Evolutionary conservation across 2,329 filamentous ascomycete genomes (phyloP), one percentile per base, ranked within the genome.

Genomic region (Xylariaceae sp.): DNA sequence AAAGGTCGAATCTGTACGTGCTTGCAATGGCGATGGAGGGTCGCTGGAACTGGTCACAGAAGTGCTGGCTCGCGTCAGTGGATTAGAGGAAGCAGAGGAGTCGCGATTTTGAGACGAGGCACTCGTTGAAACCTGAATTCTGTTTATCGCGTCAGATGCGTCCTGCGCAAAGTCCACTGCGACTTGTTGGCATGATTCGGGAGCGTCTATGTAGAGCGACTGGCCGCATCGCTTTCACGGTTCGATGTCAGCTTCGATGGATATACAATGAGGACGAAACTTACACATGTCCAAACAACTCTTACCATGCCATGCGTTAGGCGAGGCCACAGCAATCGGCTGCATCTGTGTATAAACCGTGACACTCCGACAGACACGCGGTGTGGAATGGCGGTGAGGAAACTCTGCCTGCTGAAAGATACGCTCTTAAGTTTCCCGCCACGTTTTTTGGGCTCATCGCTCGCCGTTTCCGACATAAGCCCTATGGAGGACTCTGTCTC

Each of bases 241-340:
- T 28, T 13, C 28, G 31, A 17, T 14, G 11, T 46, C 47, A 43
- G 45, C 7, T n/a, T 28, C 14, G 14, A 11, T 6, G 5, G 3
- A 6, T 13, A 12, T 16, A 6, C 12, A n/a, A 33, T 9, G 1
- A 9, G 18, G n/a, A 4, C 6, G 19, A 12, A 9, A 47, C 50
- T 39, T 47, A 48, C 50, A 9, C 50, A 51, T 36, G 14, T 51
- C 50, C 50, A 51, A 5, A 36, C 31, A 31, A 47, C 45, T 48
- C 50, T 31, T 17, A 47, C 14, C 7, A 51, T n/a, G n/a, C 38
- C 19, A 17, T n/a, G 28, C n/a, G 31, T 16, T 6, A 16, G 28
- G 5, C 14, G n/a, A 2, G 48, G 48, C 48, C 48, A 50, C 14
- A 50, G 31, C 13, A 41, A 41, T 5, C 22, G 34, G 5, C n/a